Base-by-base conservation (phyloP, 305 asterid species). In the Fraxinus xanthoxyloides region DNA sequence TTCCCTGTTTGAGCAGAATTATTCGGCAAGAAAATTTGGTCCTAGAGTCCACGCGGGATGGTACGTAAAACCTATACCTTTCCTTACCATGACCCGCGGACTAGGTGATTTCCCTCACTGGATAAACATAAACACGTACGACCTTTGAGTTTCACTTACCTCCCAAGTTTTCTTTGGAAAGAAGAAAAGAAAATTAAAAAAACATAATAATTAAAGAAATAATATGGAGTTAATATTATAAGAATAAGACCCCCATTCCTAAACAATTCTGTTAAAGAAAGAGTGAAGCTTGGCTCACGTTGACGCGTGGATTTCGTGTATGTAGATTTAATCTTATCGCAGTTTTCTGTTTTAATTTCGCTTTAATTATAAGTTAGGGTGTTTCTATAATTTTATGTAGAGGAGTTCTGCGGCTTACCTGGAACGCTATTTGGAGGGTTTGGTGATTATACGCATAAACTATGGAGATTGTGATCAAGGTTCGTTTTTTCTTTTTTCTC, bases 381-480 rank as follows among this genome's bases (percentile, higher is more conserved):
- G 26, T 84, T 31, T 19, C 43, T 5, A 72, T 19, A 28, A 17
- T 30, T 73, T 40, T 73, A 36, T 30, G 13, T 65, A 13, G 28
- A 61, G 48, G 76, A 79, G 83, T 59, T 84, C 30, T 46, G 82
- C 19, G 86, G 87, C 89, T 83, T 89, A 75, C 77, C 88, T 84
- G 56, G 87, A 82, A 89, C 90, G 84, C 87, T 81, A 77, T 70
- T 80, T 40, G 59, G 81, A 75, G 23, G 30, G 80, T 34, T 36
- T 75, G 73, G 34, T 79, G 72, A 65, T 26, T 65, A 4, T 65
- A 26, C 36, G 5, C 15, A 28, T 36, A 82, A 36, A 79, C 88
- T 77, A 79, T 88, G 89, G 87, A 77, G 73, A 80, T 89, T 5
- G 98, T 94, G 81, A 86, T 94, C 89, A 94, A 93, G 96, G 98